Conservation (phyloP, 805 yeast species). For the Pichia exigua region DNA sequence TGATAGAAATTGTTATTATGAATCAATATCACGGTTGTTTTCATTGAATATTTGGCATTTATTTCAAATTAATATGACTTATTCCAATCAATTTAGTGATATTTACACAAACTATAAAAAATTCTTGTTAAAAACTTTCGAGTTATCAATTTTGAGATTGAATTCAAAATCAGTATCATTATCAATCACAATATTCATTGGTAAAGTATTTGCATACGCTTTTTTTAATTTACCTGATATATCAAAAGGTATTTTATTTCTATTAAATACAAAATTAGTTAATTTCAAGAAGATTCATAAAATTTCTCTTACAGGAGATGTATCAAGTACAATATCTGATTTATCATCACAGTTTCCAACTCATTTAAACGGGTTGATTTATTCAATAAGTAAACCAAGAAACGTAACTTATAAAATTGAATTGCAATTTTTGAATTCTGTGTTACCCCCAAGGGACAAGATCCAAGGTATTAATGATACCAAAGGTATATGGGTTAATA, state of each 20-base stretch:
- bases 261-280: conserved; percentile 46
- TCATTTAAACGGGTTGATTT: conserved; percentile 19
- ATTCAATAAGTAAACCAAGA: conserved; percentile 17
- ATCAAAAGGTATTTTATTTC: conserved; percentile 47
- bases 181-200: conserved; percentile 57
- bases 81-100: conserved; percentile 15
- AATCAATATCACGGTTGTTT: conserved; percentile 44
- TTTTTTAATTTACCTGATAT: conserved; percentile 49
- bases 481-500: conserved; percentile 52
- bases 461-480: conserved; percentile 46
- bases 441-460: conserved; percentile 32
- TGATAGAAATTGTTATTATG: conserved; percentile 47
- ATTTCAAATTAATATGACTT: conserved; percentile 7
- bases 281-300: conserved; percentile 29
- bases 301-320: conserved; percentile 8
- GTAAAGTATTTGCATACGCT: conserved; percentile 61
- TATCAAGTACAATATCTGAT: conserved; percentile 8
- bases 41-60: conserved; percentile 40
- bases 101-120: conserved; percentile 23
- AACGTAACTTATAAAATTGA: conserved; percentile 23
- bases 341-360: conserved; percentile 17
- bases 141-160: conserved; percentile 41
- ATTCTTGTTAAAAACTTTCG: conserved; percentile 44
- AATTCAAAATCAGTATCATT: conserved; percentile 43
- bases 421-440: conserved; percentile 28